phyloP scores from a whole-genome alignment of 2,329 filamentous ascomycete genomes.

The Akanthomyces muscarius region DNA sequence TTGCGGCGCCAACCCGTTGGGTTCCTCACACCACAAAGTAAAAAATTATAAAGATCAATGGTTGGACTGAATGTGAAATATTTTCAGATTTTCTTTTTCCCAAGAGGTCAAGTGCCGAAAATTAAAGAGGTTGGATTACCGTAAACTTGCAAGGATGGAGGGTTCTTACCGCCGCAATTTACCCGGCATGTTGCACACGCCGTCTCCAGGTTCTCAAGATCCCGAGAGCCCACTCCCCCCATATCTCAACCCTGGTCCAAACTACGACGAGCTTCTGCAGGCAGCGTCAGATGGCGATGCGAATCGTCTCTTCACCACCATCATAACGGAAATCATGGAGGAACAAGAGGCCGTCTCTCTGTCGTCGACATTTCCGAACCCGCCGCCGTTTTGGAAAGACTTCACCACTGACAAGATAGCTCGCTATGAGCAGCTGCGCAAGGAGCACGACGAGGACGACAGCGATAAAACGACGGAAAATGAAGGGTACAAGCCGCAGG shows the following conservation, averaged over 20 bases:
- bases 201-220: conserved; percentile 10
- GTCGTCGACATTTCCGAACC: conserved; percentile 73
- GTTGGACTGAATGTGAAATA: neutral
- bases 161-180: conserved; percentile 24
- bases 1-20: conserved; percentile 2
- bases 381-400: conserved; percentile 83
- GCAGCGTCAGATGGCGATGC: neutral
- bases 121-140: conserved; percentile 10
- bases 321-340: conserved; percentile 47
- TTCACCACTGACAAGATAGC: conserved; percentile 75
- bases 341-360: conserved; percentile 46
- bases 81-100: neutral
- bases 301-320: neutral
- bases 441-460: conserved; percentile 33
- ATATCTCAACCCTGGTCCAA: neutral
- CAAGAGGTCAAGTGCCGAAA: neutral
- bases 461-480: conserved; percentile 19
- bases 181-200: conserved; percentile 26
- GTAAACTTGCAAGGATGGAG: conserved; percentile 13
- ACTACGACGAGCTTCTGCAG: neutral
- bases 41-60: conserved; percentile 10
- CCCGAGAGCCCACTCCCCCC: conserved; percentile 1
- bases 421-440: conserved; percentile 45
- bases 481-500: conserved; percentile 28
- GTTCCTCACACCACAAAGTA: neutral